Conservation (phyloP, 768 basidiomycete genomes). For the Boletus subcaerulescens region DNA sequence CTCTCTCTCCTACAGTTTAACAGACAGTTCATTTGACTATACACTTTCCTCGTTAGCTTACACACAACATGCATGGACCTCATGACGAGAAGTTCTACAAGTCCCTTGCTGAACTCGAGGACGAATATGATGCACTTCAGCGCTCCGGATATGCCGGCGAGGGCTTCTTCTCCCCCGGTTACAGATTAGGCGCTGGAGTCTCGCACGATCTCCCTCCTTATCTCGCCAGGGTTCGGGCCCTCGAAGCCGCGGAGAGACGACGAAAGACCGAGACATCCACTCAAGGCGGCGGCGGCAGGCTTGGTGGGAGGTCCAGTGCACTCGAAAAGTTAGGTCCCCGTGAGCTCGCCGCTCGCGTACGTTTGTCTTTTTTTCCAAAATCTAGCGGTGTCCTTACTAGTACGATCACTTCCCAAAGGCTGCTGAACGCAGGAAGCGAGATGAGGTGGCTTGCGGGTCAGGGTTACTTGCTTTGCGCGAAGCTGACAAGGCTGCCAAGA, state of each 20-base stretch:
- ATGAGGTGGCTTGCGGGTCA: constrained; percentile 74
- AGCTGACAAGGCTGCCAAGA: constrained; percentile 64
- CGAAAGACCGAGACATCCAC: constrained; percentile 42
- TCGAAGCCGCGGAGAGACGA: constrained; percentile 81
- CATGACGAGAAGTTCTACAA: constrained; percentile 87
- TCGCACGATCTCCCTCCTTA: constrained; percentile 69
- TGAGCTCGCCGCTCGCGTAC: constrained; percentile 60
- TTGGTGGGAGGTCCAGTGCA: constrained; percentile 52
- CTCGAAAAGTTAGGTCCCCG: constrained; percentile 51
- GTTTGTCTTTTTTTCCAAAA: constrained; percentile 42
- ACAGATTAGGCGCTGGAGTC: constrained; percentile 60
- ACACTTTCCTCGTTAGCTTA: constrained; percentile 52
- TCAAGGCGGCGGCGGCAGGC: constrained; percentile 48
- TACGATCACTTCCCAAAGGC: constrained; percentile 49
- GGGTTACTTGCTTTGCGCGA: constrained; percentile 55
- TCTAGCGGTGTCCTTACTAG: not conserved
- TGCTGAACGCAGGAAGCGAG: constrained; percentile 72
- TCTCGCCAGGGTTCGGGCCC: constrained; percentile 60
- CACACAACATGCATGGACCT: constrained; percentile 85
- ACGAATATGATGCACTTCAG: constrained; percentile 80
- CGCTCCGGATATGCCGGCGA: constrained; percentile 86
- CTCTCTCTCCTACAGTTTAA: not conserved
- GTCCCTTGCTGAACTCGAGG: constrained; percentile 66
- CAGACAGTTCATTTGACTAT: not conserved
- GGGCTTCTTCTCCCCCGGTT: constrained; percentile 82